These are phyloP conservation scores for Martensiomyces pterosporus DNA, from an alignment of 192 early-diverging fungal species.

Conservation along the genomic window DNA sequence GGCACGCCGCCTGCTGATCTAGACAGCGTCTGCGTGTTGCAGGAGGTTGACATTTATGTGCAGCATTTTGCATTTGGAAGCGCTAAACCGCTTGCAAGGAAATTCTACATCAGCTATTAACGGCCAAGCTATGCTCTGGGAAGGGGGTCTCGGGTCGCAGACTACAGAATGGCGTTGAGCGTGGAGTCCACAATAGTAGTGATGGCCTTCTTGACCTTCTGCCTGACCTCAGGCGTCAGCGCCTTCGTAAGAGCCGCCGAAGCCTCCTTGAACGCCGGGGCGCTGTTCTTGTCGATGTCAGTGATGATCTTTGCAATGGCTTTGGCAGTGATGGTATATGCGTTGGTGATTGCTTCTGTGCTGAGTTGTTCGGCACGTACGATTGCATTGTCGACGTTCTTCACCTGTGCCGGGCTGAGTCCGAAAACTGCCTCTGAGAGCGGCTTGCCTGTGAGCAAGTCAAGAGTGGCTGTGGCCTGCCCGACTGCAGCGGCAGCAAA, in stretches of 20 bases:
- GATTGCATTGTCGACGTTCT: constrained; percentile 38
- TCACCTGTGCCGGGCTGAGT: constrained; percentile 40
- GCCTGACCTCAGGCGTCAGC: constrained; percentile 43
- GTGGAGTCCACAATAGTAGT: constrained; percentile 38
- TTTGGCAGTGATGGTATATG: constrained; percentile 17
- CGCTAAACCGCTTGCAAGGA: too few relatives aligned
- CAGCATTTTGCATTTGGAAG: too few relatives aligned
- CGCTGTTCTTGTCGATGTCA: constrained; percentile 41
- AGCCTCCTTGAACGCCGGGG: constrained; percentile 31
- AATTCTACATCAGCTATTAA: too few relatives aligned
- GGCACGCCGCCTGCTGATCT: too few relatives aligned
- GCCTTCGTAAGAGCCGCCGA: constrained; percentile 34
- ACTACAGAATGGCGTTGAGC: constrained; percentile 34
- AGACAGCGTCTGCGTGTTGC: too few relatives aligned
- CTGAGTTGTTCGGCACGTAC: constrained; percentile 27
- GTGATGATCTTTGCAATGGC: constrained; percentile 25
- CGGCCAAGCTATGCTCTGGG: too few relatives aligned
- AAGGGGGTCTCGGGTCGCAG: too few relatives aligned
- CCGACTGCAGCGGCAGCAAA: constrained; percentile 24
- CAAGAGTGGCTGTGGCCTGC: constrained; percentile 40
- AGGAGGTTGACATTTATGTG: too few relatives aligned
- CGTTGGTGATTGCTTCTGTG: constrained; percentile 10
- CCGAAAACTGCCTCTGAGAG: constrained; percentile 49
- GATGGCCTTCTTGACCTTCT: constrained; percentile 49
- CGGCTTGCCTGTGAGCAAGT: constrained; percentile 38